Base-by-base conservation (phyloP, 805 yeast genomes). In the Hanseniaspora meyeri region DNA sequence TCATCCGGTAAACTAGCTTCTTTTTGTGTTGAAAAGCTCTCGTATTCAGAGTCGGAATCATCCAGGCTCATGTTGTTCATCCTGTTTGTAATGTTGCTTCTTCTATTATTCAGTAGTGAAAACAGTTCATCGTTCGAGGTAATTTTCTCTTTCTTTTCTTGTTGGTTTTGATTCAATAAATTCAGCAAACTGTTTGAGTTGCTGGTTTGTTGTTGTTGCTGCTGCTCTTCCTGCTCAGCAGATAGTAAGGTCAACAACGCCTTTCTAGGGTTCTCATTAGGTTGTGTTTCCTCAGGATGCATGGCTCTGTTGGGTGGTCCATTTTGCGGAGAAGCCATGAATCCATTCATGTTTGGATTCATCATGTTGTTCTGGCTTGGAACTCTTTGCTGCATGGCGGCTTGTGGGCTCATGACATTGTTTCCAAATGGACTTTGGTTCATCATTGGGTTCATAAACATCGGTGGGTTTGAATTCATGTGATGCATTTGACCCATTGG, bases 1-100 rank as follows among this genome's bases (percentile, higher is more conserved):
- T 59, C 59, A 2, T 60, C 62, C 27, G 59, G 55, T 4, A 59
- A 51, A 29, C 57, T 52, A 19, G 65, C 66, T 31, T 62, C 64
- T 17, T 60, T 62, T n/a, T 60, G 59, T 19, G 59, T 63, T 6
- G 58, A 68, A 51, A 66, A 68, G 27, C 62, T 66, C 37, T 64
- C 67, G 43, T 67, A 65, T 29, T 49, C 45, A 19, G 38, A 31
- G 8, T 43, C 55, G 1, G 45, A 29, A n/a, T 50, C 54, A 14
- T 39, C 34, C 8, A 42, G 2, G 4, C 11, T 14, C 38, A 40
- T 19, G 14, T 29, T 19, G 12, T 16, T 27, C 40, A 45, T 37
- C 8, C 37, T 17, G 6, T 31, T 47, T 2, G 38, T 51, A 8
- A 47, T 16, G 16, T 8, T 27, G 14, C n/a, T 43, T 12, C 45